These are phyloP conservation scores for Triglochin maritima DNA, from an alignment of 106 monocot species.

Conservation along the genomic window DNA sequence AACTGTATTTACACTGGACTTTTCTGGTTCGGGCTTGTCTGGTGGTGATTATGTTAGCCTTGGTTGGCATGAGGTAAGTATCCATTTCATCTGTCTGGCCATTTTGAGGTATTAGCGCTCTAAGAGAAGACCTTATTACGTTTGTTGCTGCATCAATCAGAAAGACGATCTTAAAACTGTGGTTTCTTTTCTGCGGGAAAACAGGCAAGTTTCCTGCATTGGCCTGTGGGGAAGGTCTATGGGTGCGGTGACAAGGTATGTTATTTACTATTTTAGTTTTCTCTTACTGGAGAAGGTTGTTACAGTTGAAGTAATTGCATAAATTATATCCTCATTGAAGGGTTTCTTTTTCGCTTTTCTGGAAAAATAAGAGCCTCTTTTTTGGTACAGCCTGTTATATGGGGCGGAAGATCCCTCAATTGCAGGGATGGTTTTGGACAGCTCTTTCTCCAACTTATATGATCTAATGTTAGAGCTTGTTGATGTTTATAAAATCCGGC, in stretches of 20 bases:
- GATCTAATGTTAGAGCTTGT: constrained; percentile 94
- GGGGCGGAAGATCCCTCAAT: constrained; percentile 99
- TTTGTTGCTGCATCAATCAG: constrained; percentile 16
- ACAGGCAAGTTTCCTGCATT: constrained; percentile 79
- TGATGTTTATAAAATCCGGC: constrained; percentile 91
- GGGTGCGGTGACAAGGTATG: constrained; percentile 97
- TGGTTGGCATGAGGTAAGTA: constrained; percentile 84
- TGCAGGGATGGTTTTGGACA: constrained; percentile 96
- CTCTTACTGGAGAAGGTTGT: not conserved
- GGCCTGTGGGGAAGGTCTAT: constrained; percentile 98
- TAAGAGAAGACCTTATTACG: no score
- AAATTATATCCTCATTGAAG: no score
- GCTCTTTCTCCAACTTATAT: constrained; percentile 93
- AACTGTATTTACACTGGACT: constrained; percentile 75
- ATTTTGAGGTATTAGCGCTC: not conserved
- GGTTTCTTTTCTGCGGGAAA: constrained; percentile 59
- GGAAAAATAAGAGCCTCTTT: not conserved
- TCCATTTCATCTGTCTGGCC: not conserved
- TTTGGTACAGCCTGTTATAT: constrained; percentile 78
- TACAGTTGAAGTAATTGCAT: no score
- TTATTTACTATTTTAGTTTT: not conserved
- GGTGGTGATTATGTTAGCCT: constrained; percentile 76
- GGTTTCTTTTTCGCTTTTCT: not conserved
- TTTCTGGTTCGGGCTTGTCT: constrained; percentile 74
- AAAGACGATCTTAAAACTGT: constrained; percentile 87